phyloP scores from a whole-genome alignment of 345 rosid species.

The Gossypium bickii region DNA sequence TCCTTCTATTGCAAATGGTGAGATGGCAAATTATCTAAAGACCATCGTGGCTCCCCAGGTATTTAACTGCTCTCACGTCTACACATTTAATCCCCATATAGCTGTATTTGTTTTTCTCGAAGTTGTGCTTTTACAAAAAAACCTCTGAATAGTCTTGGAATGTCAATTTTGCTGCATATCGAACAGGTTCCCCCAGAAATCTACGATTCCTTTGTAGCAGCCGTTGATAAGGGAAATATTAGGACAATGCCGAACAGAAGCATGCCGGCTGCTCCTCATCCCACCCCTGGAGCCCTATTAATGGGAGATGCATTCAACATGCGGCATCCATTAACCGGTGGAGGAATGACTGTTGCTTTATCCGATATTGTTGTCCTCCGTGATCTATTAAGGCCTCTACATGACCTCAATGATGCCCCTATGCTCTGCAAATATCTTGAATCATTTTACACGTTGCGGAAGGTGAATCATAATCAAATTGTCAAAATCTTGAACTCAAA shows the following conservation, averaged over 20 bases:
- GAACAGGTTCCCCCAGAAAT: constrained; percentile 40
- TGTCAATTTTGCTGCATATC: constrained; percentile 3
- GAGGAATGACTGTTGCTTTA: constrained; percentile 47
- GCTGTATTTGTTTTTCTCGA: background rate
- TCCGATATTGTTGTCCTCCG: constrained; percentile 46
- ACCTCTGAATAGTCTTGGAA: background rate
- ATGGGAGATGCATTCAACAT: constrained; percentile 53
- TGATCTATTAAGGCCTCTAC: constrained; percentile 37
- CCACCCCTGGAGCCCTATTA: constrained; percentile 42
- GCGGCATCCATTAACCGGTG: constrained; percentile 50
- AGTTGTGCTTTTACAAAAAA: background rate
- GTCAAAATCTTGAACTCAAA: background rate
- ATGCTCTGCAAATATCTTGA: constrained; percentile 46
- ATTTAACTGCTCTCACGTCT: constrained; percentile 7
- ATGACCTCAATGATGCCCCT: constrained; percentile 35
- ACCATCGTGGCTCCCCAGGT: constrained; percentile 47
- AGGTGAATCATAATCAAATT: background rate
- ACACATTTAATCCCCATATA: background rate
- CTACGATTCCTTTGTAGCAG: constrained; percentile 38
- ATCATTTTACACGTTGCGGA: constrained; percentile 32
- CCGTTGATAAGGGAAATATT: constrained; percentile 39
- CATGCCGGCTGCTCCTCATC: constrained; percentile 47
- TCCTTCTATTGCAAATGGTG: constrained; percentile 46
- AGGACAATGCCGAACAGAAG: constrained; percentile 48
- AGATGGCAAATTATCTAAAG: constrained; percentile 42